These are phyloP conservation scores for Sporothrix mexicana DNA, from an alignment of 2,329 filamentous ascomycete genomes.

Conservation along the genomic window DNA sequence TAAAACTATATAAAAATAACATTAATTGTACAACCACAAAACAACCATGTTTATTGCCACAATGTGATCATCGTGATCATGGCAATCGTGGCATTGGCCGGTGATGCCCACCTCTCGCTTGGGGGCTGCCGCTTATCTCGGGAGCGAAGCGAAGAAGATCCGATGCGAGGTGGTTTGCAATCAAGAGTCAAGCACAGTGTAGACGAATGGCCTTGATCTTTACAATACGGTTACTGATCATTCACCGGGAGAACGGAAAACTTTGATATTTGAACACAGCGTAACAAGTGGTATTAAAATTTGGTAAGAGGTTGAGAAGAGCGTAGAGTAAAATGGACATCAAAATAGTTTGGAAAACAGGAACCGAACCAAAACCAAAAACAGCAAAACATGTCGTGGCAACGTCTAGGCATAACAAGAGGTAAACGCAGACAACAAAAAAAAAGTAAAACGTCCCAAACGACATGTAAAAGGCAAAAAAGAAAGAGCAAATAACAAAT, in stretches of 20 bases:
- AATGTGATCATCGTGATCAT: background rate
- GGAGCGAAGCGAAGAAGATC: background rate
- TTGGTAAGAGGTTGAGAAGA: background rate
- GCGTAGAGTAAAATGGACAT: background rate
- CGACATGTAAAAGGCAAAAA: background rate
- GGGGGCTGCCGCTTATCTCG: background rate
- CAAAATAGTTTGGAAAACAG: background rate
- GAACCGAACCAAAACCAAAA: background rate
- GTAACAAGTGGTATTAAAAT: slow-evolving; percentile 4
- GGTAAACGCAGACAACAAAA: no score
- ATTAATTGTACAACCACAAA: no score
- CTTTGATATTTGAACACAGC: background rate
- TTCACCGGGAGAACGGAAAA: no score
- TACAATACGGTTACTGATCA: no score
- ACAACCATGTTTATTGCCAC: no score
- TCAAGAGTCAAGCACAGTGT: no score
- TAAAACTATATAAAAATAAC: no score
- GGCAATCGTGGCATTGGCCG: background rate
- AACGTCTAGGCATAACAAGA: slow-evolving; percentile 11
- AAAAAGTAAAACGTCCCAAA: background rate
- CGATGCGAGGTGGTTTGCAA: no score
- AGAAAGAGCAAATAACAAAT: background rate
- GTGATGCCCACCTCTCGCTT: background rate
- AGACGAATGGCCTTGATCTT: no score
- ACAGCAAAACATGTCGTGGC: background rate